phyloP scores from a whole-genome alignment of 1,284 basidiomycete genomes.

The Pseudozyma sp. region DNA sequence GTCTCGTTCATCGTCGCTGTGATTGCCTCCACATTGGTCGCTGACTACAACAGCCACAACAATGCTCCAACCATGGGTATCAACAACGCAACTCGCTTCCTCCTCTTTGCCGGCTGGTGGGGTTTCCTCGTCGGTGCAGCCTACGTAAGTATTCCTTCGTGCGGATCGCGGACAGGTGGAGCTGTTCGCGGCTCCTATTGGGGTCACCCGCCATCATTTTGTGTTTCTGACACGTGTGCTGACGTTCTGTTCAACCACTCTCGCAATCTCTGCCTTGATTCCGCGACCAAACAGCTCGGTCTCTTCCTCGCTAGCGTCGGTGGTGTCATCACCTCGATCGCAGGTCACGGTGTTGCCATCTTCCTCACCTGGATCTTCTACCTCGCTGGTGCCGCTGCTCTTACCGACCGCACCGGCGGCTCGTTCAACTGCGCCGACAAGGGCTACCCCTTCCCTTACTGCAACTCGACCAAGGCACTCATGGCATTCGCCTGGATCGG shows the following conservation, averaged over 20 bases:
- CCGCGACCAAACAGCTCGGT: slow-evolving; percentile 35
- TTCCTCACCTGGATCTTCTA: slow-evolving; percentile 66
- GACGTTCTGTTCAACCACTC: background rate
- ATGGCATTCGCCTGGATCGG: slow-evolving; percentile 66
- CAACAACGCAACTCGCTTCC: slow-evolving; percentile 58
- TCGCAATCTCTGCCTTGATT: background rate
- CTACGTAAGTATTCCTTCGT: slow-evolving; percentile 55
- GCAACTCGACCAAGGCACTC: slow-evolving; percentile 63
- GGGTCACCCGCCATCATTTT: background rate
- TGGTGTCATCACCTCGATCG: slow-evolving; percentile 66
- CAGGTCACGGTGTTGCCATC: slow-evolving; percentile 62
- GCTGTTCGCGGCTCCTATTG: no score
- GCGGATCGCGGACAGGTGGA: background rate
- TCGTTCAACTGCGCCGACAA: slow-evolving; percentile 32
- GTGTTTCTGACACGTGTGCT: background rate
- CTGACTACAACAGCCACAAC: slow-evolving; percentile 63
- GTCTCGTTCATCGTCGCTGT: slow-evolving; percentile 64
- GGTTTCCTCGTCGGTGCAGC: slow-evolving; percentile 59
- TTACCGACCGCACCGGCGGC: slow-evolving; percentile 56
- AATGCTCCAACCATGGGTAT: slow-evolving; percentile 40
- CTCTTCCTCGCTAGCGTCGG: slow-evolving; percentile 66
- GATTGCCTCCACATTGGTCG: slow-evolving; percentile 60
- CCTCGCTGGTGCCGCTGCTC: slow-evolving; percentile 61
- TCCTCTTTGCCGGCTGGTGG: slow-evolving; percentile 66
- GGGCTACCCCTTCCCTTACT: slow-evolving; percentile 51